Evolutionary conservation across 2,329 filamentous ascomycete genomes (phyloP).

Genomic region (Grosmannia huntii): DNA sequence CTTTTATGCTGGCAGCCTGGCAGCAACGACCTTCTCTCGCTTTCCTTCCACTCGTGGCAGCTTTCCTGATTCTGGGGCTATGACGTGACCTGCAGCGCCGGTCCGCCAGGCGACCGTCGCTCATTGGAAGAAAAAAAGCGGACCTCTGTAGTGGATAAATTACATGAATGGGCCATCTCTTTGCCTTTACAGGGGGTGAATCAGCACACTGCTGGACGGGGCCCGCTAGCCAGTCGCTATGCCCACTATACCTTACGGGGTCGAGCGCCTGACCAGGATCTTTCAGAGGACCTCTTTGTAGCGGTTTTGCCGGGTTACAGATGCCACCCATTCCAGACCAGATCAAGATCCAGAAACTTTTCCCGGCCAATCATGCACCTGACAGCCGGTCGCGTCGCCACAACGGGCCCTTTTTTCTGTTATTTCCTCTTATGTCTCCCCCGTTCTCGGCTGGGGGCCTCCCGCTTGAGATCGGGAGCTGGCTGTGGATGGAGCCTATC

Average conservation of each 20-base stretch:
- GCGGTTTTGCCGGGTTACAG: not conserved
- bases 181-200: not conserved
- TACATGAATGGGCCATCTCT: not conserved
- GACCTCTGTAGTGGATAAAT: not conserved
- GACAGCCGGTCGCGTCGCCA: not conserved
- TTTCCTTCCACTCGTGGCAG: not conserved
- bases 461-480: not conserved
- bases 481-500: not conserved
- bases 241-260: not conserved
- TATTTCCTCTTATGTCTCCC: not conserved
- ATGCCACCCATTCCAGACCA: not conserved
- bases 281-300: not conserved
- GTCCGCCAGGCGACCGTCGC: conserved; percentile 15
- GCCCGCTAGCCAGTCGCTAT: not conserved
- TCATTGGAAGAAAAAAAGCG: not conserved
- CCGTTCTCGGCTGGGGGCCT: not conserved
- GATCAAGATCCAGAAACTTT: not conserved
- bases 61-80: not conserved
- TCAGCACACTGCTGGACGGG: not conserved
- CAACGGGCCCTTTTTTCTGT: not conserved
- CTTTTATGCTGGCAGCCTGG: not conserved
- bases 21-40: not conserved
- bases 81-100: conserved; percentile 8
- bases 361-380: not conserved
- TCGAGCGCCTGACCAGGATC: not conserved